These are phyloP conservation scores for Plantago major DNA, from an alignment of 257 asterid genomes.

Conservation along the genomic window DNA sequence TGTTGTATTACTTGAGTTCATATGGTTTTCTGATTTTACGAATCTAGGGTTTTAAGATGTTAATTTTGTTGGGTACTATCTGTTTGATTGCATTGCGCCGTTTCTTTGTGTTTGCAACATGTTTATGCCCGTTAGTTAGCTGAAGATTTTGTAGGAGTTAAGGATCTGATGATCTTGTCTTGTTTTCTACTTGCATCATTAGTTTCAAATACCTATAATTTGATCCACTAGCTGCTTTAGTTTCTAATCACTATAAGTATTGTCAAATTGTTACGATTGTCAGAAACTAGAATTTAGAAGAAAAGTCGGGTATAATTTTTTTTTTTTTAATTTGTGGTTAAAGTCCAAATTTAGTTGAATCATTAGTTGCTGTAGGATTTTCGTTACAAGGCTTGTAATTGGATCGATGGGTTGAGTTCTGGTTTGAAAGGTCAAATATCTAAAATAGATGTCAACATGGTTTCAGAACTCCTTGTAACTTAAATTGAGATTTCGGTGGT, in stretches of 20 bases:
- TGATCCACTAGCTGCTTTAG: no score
- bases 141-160: neutral
- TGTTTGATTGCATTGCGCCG: neutral
- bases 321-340: no score
- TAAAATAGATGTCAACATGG: no score
- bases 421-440: neutral
- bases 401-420: neutral
- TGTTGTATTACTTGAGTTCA: neutral
- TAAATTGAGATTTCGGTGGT: no score
- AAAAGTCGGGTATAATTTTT: no score
- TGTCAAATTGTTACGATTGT: no score
- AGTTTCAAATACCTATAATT: no score
- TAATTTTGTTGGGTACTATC: neutral
- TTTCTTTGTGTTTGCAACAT: no score
- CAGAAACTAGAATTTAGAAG: no score
- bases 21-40: neutral
- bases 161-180: neutral
- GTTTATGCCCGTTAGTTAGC: neutral
- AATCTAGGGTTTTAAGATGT: slow-evolving; percentile 13
- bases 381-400: neutral
- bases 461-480: no score
- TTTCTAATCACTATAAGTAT: no score
- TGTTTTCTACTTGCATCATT: neutral
- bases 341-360: neutral
- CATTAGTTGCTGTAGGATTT: no score